These are phyloP conservation scores for Colletotrichum chlorophyti DNA, from an alignment of 2,329 filamentous ascomycete species.

Conservation along the genomic window DNA sequence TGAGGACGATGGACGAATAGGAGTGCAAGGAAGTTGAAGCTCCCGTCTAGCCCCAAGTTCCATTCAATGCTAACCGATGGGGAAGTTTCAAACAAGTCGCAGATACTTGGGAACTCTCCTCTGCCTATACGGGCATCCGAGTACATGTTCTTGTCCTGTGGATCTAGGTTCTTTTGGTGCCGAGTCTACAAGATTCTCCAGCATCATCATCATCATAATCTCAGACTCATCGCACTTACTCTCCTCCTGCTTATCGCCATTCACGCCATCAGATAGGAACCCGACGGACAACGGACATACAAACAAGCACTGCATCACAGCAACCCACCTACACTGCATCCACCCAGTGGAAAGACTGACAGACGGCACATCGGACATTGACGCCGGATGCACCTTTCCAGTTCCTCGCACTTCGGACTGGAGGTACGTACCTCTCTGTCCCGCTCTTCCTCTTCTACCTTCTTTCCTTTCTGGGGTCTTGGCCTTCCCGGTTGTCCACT, in stretches of 20 bases:
- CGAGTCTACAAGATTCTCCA: background rate
- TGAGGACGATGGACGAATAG: slow-evolving; percentile 5
- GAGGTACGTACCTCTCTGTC: background rate
- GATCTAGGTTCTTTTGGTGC: too few relatives aligned
- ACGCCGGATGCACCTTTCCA: background rate
- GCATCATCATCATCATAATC: too few relatives aligned
- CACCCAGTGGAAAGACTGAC: too few relatives aligned
- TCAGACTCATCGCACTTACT: too few relatives aligned
- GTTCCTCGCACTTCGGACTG: background rate
- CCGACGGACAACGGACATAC: background rate
- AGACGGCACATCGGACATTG: too few relatives aligned
- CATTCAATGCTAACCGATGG: slow-evolving; percentile 6
- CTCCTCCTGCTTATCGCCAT: too few relatives aligned
- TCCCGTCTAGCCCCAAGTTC: background rate
- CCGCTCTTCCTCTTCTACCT: background rate
- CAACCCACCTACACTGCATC: too few relatives aligned
- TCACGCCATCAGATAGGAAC: too few relatives aligned
- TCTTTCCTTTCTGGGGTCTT: background rate
- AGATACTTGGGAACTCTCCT: slow-evolving; percentile 7
- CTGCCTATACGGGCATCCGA: background rate
- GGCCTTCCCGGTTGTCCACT: background rate
- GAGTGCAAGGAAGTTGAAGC: slow-evolving; percentile 12
- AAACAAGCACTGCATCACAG: background rate
- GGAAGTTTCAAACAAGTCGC: slow-evolving; percentile 20
- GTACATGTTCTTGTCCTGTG: too few relatives aligned